Base-by-base conservation (phyloP, 306 rosid species). In the Rosa lucieae region DNA sequence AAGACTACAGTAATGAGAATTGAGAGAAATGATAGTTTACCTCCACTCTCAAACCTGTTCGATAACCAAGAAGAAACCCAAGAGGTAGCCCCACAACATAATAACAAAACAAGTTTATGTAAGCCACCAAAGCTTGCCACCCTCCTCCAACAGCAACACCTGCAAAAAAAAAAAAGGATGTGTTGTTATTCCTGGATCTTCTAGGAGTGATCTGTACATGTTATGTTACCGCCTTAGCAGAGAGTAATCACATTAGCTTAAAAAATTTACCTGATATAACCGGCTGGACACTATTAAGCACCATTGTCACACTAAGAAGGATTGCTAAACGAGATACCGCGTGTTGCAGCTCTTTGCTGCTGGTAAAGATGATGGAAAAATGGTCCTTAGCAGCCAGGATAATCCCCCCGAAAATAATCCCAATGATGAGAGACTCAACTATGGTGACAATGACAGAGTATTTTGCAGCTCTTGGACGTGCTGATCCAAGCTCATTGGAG, bases 61-160 rank as follows among this genome's bases (percentile, higher is more conserved):
- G 85, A 89, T 94, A 94, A 47, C 98, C 97, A 42, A 94, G 96
- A 78, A 88, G 42, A 79, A 94, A 90, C n/a, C 98, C 98, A 77
- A 94, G 83, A 61, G 98, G 98, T 44, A 94, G 93, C 40, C 97
- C 98, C 37, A 94, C 23, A 42, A 89, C 1, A 63, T 94, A 94
- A 86, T 94, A 94, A 75, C 96, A 90, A 79, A 94, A 88, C 79
- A 94, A 76, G 84, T 94, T 94, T 72, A 94, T 92, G 68, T 88
- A 94, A 80, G 98, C 98, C 73, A 94, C 98, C 78, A 94, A 79
- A 63, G 87, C 94, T 77, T 94, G 98, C 97, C 98, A 94, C 18
- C 98, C 97, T 84, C 97, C 98, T 87, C 98, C 98, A 42, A 94
- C 90, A 53, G 98, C 98, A 79, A 94, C 96, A 69, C 98, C 98